Evolutionary conservation across 805 yeast genomes (phyloP).

Genomic region (Teunomyces panamensis): DNA sequence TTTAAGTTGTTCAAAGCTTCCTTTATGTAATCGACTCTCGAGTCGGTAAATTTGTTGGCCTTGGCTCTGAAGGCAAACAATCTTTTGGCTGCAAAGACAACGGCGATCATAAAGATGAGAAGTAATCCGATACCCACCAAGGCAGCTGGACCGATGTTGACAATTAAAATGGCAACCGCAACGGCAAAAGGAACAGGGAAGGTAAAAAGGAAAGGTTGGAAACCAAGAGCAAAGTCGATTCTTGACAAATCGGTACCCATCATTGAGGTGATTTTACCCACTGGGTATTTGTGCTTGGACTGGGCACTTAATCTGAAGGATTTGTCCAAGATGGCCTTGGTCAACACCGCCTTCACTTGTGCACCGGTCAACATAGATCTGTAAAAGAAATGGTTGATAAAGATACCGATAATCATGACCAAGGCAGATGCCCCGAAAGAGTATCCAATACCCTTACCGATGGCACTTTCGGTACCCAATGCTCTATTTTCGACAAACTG

Average conservation of each 20-base stretch:
- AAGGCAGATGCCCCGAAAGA: conserved; percentile 36
- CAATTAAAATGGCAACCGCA: conserved; percentile 21
- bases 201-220: conserved; percentile 21
- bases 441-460: conserved; percentile 41
- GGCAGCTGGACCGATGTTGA: conserved; percentile 23
- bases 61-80: conserved; percentile 54
- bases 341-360: conserved; percentile 23
- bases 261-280: conserved; percentile 24
- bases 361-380: conserved; percentile 26
- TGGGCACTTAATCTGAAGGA: conserved; percentile 19
- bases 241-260: conserved; percentile 28
- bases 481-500: conserved; percentile 29
- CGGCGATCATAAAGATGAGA: conserved; percentile 29
- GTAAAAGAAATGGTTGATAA: conserved; percentile 23
- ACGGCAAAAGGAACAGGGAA: conserved; percentile 25
- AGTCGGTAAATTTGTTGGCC: conserved; percentile 69
- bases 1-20: conserved; percentile 79
- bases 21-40: conserved; percentile 69
- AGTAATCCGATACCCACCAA: conserved; percentile 25
- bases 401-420: conserved; percentile 21
- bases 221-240: conserved; percentile 26
- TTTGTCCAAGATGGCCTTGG: conserved; percentile 22
- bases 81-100: conserved; percentile 47
- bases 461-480: conserved; percentile 18
- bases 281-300: conserved; percentile 20